These are phyloP conservation scores for Coemansia sp. DNA, from an alignment of 192 early-diverging fungal species.

Conservation along the genomic window DNA sequence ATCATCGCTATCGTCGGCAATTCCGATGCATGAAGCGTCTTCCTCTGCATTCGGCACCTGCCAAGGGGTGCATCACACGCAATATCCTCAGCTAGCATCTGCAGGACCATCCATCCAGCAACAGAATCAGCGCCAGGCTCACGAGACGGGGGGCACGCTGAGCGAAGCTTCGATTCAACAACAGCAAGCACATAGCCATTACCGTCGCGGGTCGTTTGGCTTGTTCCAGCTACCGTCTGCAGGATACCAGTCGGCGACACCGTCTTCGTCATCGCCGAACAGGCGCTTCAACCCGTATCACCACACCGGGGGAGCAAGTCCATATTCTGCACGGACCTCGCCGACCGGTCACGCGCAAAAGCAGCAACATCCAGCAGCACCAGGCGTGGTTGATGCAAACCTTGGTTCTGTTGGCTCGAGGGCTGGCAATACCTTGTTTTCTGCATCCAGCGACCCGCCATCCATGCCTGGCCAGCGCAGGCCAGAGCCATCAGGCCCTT, in stretches of 20 bases:
- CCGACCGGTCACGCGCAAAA: background rate
- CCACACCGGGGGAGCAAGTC: background rate
- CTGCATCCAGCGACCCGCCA: background rate
- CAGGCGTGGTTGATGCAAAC: background rate
- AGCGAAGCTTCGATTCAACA: background rate
- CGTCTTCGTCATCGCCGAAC: background rate
- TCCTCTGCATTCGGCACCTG: background rate
- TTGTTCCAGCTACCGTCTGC: background rate
- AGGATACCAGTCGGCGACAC: conserved; percentile 1
- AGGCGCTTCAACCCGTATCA: background rate
- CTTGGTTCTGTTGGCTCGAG: background rate
- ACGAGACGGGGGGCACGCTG: background rate
- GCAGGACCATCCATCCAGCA: background rate
- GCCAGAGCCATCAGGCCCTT: background rate
- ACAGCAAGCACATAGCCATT: no score
- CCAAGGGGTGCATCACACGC: background rate
- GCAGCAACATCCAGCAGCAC: background rate
- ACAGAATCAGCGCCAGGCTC: background rate
- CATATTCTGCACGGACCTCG: conserved; percentile 5
- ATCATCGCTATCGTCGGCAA: background rate
- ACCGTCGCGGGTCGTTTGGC: background rate
- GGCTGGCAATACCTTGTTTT: background rate
- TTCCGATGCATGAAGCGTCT: background rate
- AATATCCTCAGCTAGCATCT: background rate
- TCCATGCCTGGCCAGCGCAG: background rate